Evolutionary conservation across 352 stramenopile species (phyloP).

Genomic region (Pythium sp.): DNA sequence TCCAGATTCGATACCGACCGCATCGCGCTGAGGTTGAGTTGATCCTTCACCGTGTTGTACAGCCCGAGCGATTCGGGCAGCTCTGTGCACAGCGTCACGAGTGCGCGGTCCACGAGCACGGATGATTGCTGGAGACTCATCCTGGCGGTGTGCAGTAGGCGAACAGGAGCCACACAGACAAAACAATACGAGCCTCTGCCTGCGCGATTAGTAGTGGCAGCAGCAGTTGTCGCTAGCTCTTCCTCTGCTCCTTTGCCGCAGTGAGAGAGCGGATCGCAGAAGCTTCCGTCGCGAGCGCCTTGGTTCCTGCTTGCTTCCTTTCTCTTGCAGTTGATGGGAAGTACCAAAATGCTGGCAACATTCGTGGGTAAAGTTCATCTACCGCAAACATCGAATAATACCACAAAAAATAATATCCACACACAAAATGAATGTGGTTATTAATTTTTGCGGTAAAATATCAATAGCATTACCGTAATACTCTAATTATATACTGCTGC

Average conservation of each 20-base stretch:
- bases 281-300: not conserved
- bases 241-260: not conserved
- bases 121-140: conserved; percentile 75
- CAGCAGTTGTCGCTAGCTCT: not conserved
- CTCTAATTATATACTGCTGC: too few species aligned
- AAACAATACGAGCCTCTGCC: not conserved
- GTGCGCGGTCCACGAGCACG: conserved; percentile 69
- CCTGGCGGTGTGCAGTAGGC: conserved; percentile 27
- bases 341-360: not conserved
- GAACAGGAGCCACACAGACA: not conserved
- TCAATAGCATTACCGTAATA: too few species aligned
- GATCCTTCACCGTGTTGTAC: conserved; percentile 72
- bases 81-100: conserved; percentile 73
- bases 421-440: too few species aligned
- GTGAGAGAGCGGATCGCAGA: not conserved
- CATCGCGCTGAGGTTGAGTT: conserved; percentile 57
- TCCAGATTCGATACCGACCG: conserved; percentile 56
- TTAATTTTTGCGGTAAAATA: too few species aligned
- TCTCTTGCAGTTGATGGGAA: conserved; percentile 2
- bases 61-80: conserved; percentile 77
- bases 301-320: not conserved
- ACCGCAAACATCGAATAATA: too few species aligned
- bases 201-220: not conserved
- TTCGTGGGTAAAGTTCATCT: too few species aligned
- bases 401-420: too few species aligned